A percentile compares a stretch with the other conserved stretches of the same genome.
Conservation (phyloP, 116 monocot genomes). For the Iris pallida region DNA sequence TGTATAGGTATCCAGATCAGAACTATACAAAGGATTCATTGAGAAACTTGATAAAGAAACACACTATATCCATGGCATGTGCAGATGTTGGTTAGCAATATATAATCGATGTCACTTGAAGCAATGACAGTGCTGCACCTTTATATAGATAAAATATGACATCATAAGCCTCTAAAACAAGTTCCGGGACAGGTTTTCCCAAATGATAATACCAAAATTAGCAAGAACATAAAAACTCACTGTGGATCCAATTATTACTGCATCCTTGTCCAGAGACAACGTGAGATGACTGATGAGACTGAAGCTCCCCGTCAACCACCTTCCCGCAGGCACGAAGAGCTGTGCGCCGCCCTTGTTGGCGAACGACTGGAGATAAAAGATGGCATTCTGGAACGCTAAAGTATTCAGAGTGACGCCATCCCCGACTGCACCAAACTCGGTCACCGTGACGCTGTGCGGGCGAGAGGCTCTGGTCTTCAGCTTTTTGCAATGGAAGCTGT, state of each 20-base stretch:
- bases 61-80: too few species aligned
- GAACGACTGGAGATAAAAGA: slow-evolving; percentile 34
- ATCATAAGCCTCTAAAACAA: too few species aligned
- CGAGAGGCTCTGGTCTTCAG: background rate
- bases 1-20: too few species aligned
- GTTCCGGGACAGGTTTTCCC: too few species aligned
- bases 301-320: slow-evolving; percentile 77
- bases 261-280: slow-evolving; percentile 62
- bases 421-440: slow-evolving; percentile 34
- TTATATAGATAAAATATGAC: too few species aligned
- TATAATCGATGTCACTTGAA: too few species aligned
- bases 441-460: slow-evolving; percentile 31
- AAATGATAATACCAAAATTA: background rate
- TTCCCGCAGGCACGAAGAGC: slow-evolving; percentile 77
- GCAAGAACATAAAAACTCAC: background rate
- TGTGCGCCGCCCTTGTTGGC: slow-evolving; percentile 60
- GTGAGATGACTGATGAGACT: slow-evolving; percentile 78
- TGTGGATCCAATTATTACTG: slow-evolving; percentile 50
- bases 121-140: too few species aligned
- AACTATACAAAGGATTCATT: too few species aligned
- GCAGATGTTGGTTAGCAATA: too few species aligned
- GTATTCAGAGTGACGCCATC: slow-evolving; percentile 38
- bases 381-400: slow-evolving; percentile 29
- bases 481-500: background rate
- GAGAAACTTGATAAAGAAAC: too few species aligned